Percentiles rank a stretch among this genome's conserved stretches.
phyloP scores from a whole-genome alignment of 306 rosid species.

The Herpetospermum pedunculosum region DNA sequence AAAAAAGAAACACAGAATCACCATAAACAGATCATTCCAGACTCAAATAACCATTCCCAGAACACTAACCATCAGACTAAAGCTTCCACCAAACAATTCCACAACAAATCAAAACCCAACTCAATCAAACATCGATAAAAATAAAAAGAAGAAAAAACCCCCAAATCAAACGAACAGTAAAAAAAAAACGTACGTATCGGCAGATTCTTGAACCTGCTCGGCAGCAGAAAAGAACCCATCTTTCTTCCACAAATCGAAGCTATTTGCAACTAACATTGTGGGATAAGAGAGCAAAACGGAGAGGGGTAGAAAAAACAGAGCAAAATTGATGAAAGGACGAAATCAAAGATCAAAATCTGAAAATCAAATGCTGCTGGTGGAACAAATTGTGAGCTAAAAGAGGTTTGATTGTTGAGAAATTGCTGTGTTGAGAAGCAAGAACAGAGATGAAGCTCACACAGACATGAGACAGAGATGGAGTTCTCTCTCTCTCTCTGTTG shows the following conservation, averaged over 20 bases:
- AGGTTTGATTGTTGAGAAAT: neutral
- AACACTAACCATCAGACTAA: neutral
- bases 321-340: neutral
- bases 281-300: too few relatives aligned
- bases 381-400: neutral
- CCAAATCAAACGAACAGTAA: neutral
- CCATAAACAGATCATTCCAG: neutral
- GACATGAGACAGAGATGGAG: neutral
- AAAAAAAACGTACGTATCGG: constrained; percentile 7
- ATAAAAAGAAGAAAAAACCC: neutral
- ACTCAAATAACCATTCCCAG: neutral
- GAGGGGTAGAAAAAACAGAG: neutral
- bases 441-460: neutral
- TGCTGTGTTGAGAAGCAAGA: neutral
- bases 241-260: constrained; percentile 9
- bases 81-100: neutral
- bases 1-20: neutral
- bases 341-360: neutral
- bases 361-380: neutral
- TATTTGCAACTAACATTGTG: neutral
- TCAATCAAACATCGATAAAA: neutral
- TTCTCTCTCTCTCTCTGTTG: neutral
- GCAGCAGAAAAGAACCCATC: constrained; percentile 8
- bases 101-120: neutral
- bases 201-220: constrained; percentile 11